Conservation (phyloP, 352 stramenopile genomes). For the Pythium dissotocum region DNA sequence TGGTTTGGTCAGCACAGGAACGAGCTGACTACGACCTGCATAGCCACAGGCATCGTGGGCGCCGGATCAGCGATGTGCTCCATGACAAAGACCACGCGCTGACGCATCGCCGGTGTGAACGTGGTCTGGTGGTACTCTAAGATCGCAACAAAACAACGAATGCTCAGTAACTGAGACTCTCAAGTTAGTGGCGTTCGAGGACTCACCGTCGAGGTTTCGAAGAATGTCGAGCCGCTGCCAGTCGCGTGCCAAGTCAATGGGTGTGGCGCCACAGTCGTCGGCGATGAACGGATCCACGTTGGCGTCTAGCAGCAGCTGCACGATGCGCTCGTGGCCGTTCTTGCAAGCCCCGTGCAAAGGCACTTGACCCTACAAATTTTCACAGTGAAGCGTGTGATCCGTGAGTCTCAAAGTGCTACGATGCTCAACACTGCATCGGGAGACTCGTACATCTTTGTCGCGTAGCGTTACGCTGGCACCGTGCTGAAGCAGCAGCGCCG, state of each 20-base stretch:
- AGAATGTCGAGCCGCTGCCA: constrained; percentile 61
- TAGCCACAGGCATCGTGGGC: constrained; percentile 3
- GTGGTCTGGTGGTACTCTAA: constrained; percentile 12
- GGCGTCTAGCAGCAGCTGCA: constrained; percentile 39
- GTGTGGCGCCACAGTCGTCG: constrained; percentile 49
- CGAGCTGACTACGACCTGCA: constrained; percentile 12
- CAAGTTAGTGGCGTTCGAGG: no score
- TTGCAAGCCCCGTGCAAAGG: constrained; percentile 58
- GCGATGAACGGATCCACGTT: constrained; percentile 42
- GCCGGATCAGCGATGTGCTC: background rate
- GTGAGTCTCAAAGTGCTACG: background rate
- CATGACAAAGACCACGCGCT: constrained; percentile 10
- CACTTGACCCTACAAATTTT: constrained; percentile 39
- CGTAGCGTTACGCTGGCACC: constrained; percentile 31
- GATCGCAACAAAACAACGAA: background rate
- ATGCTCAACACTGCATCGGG: no score
- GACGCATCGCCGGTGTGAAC: constrained; percentile 15
- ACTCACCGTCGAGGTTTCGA: constrained; percentile 41
- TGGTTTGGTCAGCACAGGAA: constrained; percentile 22
- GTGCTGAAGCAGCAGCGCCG: constrained; percentile 39
- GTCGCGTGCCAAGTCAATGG: constrained; percentile 56
- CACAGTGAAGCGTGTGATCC: background rate
- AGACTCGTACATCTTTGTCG: constrained; percentile 41
- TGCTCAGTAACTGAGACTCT: background rate
- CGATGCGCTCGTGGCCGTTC: constrained; percentile 54